Conservation (phyloP, 2,329 filamentous ascomycete genomes). For the Phaeosphaeriaceae sp. region DNA sequence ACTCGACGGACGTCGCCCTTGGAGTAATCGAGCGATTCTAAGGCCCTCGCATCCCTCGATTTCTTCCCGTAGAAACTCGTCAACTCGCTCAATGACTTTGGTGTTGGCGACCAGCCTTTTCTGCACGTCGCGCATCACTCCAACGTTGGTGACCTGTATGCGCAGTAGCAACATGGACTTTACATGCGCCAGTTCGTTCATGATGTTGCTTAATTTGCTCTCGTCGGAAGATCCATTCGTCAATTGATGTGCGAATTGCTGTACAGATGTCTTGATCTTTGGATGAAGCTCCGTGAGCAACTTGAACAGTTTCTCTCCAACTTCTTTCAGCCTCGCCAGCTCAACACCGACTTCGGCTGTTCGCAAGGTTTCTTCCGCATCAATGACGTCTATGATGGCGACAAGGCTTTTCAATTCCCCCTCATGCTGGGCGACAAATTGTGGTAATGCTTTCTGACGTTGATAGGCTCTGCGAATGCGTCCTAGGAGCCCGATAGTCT, state of each 20-base stretch:
- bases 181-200: conserved; percentile 23
- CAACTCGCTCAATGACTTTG: conserved; percentile 18
- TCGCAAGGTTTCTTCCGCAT: conserved; percentile 10
- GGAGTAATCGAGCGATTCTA: conserved; percentile 18
- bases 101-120: conserved; percentile 18
- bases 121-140: conserved; percentile 17
- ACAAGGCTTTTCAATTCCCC: conserved; percentile 21
- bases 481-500: conserved; percentile 12
- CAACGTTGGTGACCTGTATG: conserved; percentile 26
- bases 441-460: conserved; percentile 11
- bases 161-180: conserved; percentile 18
- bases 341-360: background rate
- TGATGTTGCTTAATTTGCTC: conserved; percentile 20
- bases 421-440: conserved; percentile 18
- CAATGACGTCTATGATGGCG: conserved; percentile 16
- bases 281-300: conserved; percentile 14
- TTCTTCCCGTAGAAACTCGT: conserved; percentile 8
- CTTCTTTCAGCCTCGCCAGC: background rate
- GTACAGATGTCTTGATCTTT: conserved; percentile 9
- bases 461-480: conserved; percentile 19
- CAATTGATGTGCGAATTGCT: conserved; percentile 22
- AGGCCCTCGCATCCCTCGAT: conserved; percentile 11
- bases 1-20: conserved; percentile 16
- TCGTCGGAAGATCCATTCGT: conserved; percentile 20
- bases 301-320: background rate